Evolutionary conservation across 2,329 filamentous ascomycete species (phyloP).

Genomic region (Talaromyces piceae): DNA sequence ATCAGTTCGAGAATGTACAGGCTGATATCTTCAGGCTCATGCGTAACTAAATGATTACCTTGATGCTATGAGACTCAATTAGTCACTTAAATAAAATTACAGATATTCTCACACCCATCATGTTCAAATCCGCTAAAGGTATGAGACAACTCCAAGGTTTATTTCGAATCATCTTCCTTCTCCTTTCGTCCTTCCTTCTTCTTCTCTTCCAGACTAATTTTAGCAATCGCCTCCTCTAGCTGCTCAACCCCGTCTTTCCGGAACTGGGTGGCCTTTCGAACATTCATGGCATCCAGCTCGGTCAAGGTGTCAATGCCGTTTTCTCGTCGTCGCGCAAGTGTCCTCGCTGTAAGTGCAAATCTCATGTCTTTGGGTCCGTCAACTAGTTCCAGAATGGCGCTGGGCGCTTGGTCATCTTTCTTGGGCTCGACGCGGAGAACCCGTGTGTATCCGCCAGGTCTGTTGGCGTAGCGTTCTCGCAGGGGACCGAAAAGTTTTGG

Average conservation of each 20-base stretch:
- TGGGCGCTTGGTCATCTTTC: constrained; percentile 79
- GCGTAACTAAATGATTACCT: too few relatives aligned
- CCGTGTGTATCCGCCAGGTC: constrained; percentile 90
- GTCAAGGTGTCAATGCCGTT: constrained; percentile 53
- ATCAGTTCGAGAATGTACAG: too few relatives aligned
- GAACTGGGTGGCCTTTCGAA: constrained; percentile 74
- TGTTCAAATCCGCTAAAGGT: not conserved
- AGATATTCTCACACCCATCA: not conserved
- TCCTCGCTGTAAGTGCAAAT: constrained; percentile 86
- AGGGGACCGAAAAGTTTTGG: constrained; percentile 85
- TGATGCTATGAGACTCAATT: too few relatives aligned
- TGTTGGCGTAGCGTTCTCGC: constrained; percentile 65
- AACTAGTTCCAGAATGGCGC: constrained; percentile 88
- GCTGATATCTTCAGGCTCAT: too few relatives aligned
- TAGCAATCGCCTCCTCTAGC: constrained; percentile 55
- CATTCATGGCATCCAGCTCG: constrained; percentile 68
- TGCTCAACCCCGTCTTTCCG: constrained; percentile 58
- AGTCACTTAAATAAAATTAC: not conserved
- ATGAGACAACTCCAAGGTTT: too few relatives aligned
- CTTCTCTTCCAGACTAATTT: constrained; percentile 49
- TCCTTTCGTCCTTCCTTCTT: constrained; percentile 23
- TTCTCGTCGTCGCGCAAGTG: constrained; percentile 56
- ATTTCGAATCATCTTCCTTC: constrained; percentile 8
- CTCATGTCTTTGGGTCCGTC: constrained; percentile 91
- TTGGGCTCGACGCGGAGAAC: constrained; percentile 86